Conservation (phyloP, 345 rosid genomes). For the Gossypium turneri region DNA sequence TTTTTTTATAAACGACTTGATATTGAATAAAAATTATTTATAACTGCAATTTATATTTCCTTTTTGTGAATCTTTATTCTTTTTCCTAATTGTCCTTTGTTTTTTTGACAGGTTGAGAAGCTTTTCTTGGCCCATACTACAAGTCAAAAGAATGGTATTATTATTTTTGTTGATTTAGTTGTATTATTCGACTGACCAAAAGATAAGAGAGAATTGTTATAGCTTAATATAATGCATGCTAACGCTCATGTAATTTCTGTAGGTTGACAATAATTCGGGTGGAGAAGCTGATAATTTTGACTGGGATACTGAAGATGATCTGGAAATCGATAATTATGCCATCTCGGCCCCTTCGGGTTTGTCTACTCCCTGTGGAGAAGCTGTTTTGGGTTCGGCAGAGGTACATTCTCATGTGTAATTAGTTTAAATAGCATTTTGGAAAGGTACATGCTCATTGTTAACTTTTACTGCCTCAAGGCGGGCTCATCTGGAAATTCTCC, state of each 20-base stretch:
- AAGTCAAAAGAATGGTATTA: slow-evolving; percentile 22
- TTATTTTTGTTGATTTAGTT: background rate
- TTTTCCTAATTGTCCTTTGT: background rate
- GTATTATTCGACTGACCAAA: background rate
- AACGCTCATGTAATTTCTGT: background rate
- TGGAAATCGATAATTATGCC: slow-evolving; percentile 42
- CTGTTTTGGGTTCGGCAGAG: slow-evolving; percentile 27
- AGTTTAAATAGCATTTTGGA: background rate
- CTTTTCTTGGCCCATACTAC: background rate
- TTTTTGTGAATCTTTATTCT: background rate
- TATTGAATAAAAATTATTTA: background rate
- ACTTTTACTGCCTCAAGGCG: slow-evolving; percentile 35
- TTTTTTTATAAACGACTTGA: background rate
- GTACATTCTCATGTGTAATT: slow-evolving; percentile 8
- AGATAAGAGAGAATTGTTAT: background rate
- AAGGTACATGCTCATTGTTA: background rate
- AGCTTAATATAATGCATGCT: background rate
- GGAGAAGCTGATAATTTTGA: slow-evolving; percentile 38
- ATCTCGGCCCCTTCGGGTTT: slow-evolving; percentile 22
- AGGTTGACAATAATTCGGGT: slow-evolving; percentile 38
- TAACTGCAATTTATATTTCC: background rate
- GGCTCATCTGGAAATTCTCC: slow-evolving; percentile 46
- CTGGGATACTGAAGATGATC: slow-evolving; percentile 72
- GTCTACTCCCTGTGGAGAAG: slow-evolving; percentile 27
- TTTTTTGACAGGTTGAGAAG: slow-evolving; percentile 16